These are phyloP conservation scores for Penicillium malachiteum DNA, from an alignment of 495 filamentous ascomycete species.

Conservation along the genomic window DNA sequence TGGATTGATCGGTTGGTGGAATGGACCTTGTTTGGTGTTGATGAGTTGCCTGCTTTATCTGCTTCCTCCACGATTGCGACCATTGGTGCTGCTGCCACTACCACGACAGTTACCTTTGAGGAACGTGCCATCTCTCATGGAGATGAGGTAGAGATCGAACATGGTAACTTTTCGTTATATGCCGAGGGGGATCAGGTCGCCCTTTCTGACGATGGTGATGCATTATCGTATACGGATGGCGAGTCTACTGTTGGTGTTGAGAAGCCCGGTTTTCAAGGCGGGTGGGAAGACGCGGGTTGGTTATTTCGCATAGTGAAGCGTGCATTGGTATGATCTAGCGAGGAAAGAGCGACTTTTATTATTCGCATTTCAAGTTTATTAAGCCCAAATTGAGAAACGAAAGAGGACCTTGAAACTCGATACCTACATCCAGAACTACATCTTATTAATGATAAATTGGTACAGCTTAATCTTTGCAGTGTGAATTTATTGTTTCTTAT, in stretches of 20 bases:
- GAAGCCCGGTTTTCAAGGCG: constrained; percentile 50
- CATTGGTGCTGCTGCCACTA: constrained; percentile 54
- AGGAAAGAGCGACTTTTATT: neutral
- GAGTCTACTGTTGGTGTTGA: constrained; percentile 30
- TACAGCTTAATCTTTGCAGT: neutral
- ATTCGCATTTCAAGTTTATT: no score
- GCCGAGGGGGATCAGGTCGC: constrained; percentile 11
- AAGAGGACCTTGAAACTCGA: no score
- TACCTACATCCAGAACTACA: no score
- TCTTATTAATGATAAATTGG: no score
- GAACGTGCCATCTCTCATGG: constrained; percentile 6
- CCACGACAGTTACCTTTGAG: constrained; percentile 35
- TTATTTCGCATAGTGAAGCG: constrained; percentile 73
- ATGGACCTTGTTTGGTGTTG: constrained; percentile 75
- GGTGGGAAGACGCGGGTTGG: constrained; percentile 86
- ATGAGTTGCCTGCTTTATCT: constrained; percentile 46
- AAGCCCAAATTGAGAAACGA: no score
- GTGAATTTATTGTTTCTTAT: constrained; percentile 3
- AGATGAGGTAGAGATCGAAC: neutral
- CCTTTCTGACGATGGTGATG: constrained; percentile 22
- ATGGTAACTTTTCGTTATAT: constrained; percentile 13
- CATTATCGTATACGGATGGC: constrained; percentile 24
- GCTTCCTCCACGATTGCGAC: constrained; percentile 4
- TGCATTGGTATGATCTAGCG: constrained; percentile 55
- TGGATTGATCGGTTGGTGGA: constrained; percentile 75